Evolutionary conservation across 1,284 basidiomycete species (phyloP).

Genomic region (Schizopora paradoxa): DNA sequence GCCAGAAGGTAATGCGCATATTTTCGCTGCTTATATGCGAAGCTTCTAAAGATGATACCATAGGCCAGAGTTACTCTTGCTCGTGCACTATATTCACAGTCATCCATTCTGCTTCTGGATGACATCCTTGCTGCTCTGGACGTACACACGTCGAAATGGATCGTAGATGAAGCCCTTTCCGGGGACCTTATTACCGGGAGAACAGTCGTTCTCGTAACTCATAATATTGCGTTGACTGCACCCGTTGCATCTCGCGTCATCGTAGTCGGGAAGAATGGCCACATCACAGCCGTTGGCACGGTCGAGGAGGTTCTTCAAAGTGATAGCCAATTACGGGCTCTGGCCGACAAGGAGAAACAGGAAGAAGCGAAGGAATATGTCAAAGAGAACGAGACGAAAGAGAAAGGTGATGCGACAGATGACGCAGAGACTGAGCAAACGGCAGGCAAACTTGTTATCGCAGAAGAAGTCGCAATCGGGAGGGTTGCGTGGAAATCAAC

Average conservation of each 20-base stretch:
- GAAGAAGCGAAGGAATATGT: slow-evolving; percentile 20
- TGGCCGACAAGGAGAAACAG: slow-evolving; percentile 16
- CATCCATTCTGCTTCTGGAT: not conserved
- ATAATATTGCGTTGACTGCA: slow-evolving; percentile 14
- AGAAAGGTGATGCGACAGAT: slow-evolving; percentile 2
- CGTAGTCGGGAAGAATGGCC: slow-evolving; percentile 27
- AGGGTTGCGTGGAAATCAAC: slow-evolving; percentile 28
- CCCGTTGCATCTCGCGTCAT: slow-evolving; percentile 37
- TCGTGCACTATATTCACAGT: slow-evolving; percentile 28
- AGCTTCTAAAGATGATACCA: not conserved
- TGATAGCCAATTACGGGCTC: slow-evolving; percentile 18
- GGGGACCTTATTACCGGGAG: slow-evolving; percentile 35
- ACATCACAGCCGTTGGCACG: slow-evolving; percentile 19
- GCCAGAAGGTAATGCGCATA: no score
- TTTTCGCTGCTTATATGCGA: slow-evolving; percentile 5
- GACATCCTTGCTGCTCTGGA: slow-evolving; percentile 29
- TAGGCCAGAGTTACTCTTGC: slow-evolving; percentile 1
- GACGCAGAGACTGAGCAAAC: slow-evolving; percentile 12
- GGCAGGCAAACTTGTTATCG: slow-evolving; percentile 30
- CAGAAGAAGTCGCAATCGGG: slow-evolving; percentile 38
- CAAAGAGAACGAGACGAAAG: slow-evolving; percentile 11
- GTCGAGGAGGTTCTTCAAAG: slow-evolving; percentile 22
- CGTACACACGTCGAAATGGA: slow-evolving; percentile 39
- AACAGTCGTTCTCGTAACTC: slow-evolving; percentile 35
- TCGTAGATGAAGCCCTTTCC: slow-evolving; percentile 37